Evolutionary conservation across 495 filamentous ascomycete genomes (phyloP), one percentile per base, ranked within the genome.

Genomic region (Tuber melanosporum): DNA sequence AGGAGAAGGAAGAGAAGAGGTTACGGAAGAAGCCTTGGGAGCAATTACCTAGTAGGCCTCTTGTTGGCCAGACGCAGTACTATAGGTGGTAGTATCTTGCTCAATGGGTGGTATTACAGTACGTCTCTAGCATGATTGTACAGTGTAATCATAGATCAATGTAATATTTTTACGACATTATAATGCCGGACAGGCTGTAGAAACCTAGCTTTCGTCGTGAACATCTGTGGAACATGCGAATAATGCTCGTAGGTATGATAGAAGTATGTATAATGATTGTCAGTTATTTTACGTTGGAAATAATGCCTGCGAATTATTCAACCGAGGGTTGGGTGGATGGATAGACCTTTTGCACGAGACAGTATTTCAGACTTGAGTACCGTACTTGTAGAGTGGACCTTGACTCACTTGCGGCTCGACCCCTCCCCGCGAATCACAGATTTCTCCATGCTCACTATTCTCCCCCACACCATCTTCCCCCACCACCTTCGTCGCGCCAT

Each of bases 11-110:
- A 82, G 90, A 90, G 81, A 92, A 92, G 84, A 85, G 89, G 83
- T 86, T 88, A 69, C 90, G 90, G 80, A 86, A 90, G 77, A 90
- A 91, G 75, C 89, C 94, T 26, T 97, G 94, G 94, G 88, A 91
- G 39, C 92, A 92, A 80, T 86, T 98, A 44, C 95, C 95, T 5
- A 92, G 97, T 84, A 86, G 91, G 47, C 91, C 91, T 0, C 86
- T 95, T 41, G 89, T 89, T 75, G 88, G 90, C 10, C 95, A 98
- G 87, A 89, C 91, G 78, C 94, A 91, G 85, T 96, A 93, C 84
- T 95, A 94, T 86, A 90, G 89, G 76, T 98, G 94, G 94, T 98
- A 89, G 83, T 36, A 36, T 66, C 57, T 62, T 10, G 32, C 2
- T 15, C 26, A 66, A 26, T 14, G 57, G 14, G 26, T 36, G 57